phyloP scores from a whole-genome alignment of 768 basidiomycete species.

The Melanogaster broomeanus region DNA sequence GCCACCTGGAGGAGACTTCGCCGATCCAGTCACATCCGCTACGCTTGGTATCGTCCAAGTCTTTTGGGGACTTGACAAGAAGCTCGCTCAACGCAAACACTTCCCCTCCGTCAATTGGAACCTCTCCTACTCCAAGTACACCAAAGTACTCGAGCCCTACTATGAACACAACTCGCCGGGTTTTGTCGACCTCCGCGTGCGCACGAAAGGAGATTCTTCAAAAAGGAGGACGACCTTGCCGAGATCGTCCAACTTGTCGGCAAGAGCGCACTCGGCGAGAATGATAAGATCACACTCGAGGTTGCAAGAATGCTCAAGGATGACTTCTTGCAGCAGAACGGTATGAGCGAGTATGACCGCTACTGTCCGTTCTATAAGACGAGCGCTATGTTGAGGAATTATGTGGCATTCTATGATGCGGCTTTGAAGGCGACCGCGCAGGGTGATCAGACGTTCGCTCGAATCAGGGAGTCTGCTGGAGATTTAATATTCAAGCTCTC shows the following conservation, averaged over 20 bases:
- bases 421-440: conserved; percentile 84
- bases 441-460: conserved; percentile 80
- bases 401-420: conserved; percentile 92
- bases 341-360: conserved; percentile 96
- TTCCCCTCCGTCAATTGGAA: conserved; percentile 99
- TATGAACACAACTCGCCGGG: conserved; percentile 91
- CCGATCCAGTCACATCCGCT: conserved; percentile 96
- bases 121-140: conserved; percentile 99
- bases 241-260: conserved; percentile 99
- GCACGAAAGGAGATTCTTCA: conserved; percentile 96
- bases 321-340: conserved; percentile 97
- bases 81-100: conserved; percentile 97
- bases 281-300: conserved; percentile 97
- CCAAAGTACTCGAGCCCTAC: conserved; percentile 88
- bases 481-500: conserved; percentile 98
- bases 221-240: conserved; percentile 96
- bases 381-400: conserved; percentile 91
- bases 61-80: conserved; percentile 99
- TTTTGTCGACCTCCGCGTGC: conserved; percentile 91
- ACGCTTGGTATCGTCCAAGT: conserved; percentile 99
- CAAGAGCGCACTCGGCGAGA: conserved; percentile 95
- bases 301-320: conserved; percentile 98
- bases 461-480: conserved; percentile 81
- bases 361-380: conserved; percentile 99
- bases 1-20: conserved; percentile 98